A percentile compares a stretch with the other conserved stretches of the same genome.
phyloP scores from a whole-genome alignment of 441 rosid species.

The Mallotus repandus region DNA sequence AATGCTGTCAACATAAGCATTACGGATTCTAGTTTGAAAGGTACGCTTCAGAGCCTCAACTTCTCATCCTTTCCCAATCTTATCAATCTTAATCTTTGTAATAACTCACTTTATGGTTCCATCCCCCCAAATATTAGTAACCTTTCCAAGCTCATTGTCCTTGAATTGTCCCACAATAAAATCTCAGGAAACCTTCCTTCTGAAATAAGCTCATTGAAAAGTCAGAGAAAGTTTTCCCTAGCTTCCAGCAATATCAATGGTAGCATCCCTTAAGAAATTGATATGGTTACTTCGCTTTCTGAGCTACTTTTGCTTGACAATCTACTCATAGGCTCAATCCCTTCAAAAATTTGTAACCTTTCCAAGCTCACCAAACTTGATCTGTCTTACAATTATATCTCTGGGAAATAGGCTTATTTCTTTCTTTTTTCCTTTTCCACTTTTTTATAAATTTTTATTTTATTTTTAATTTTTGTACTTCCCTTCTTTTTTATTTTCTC shows the following conservation, averaged over 20 bases:
- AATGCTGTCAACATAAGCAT: slow-evolving; percentile 6
- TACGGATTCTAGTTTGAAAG: background rate
- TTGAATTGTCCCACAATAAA: background rate
- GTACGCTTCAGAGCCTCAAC: slow-evolving; percentile 15
- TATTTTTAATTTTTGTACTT: no score
- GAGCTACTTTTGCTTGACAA: background rate
- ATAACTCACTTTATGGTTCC: slow-evolving; percentile 10
- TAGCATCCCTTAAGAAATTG: background rate
- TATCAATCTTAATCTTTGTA: background rate
- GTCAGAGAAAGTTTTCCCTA: background rate
- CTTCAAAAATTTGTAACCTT: background rate
- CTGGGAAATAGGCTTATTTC: background rate
- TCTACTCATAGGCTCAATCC: background rate
- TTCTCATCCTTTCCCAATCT: slow-evolving; percentile 23
- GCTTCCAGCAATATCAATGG: background rate
- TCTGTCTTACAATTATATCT: background rate
- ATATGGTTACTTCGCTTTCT: no score
- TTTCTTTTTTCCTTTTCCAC: no score
- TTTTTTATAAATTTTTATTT: no score
- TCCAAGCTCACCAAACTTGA: background rate
- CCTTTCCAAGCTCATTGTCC: background rate
- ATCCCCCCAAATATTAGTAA: slow-evolving; percentile 15
- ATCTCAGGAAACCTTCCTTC: background rate
- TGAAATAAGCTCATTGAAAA: background rate
- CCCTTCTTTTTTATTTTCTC: no score